phyloP scores from a whole-genome alignment of 2,329 filamentous ascomycete genomes.

The Aspergillus fijiensis region DNA sequence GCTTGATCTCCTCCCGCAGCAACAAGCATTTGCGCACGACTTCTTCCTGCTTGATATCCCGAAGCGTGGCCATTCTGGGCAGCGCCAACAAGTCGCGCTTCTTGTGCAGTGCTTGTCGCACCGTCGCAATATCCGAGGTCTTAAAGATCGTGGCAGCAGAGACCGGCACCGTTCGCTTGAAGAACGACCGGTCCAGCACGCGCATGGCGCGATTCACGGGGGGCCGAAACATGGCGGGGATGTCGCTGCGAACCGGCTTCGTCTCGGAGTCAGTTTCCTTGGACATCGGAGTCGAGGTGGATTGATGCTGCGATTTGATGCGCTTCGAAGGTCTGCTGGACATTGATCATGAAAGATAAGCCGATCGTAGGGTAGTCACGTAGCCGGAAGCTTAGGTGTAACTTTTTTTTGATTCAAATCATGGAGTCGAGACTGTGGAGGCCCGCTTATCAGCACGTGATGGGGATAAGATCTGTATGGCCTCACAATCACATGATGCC shows the following conservation, averaged over 20 bases:
- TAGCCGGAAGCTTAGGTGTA: not conserved
- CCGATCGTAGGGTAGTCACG: not conserved
- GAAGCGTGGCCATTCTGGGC: constrained; percentile 64
- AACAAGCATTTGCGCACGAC: constrained; percentile 39
- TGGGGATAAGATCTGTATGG: constrained; percentile 7
- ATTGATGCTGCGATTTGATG: not conserved
- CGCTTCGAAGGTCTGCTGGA: not conserved
- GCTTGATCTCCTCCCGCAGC: constrained; percentile 38
- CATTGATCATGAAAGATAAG: not conserved
- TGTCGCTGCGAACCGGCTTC: constrained; percentile 26
- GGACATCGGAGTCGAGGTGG: constrained; percentile 6
- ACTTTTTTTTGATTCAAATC: not conserved
- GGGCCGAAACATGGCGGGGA: constrained; percentile 66
- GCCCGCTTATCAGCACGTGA: constrained; percentile 14
- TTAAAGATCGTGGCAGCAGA: constrained; percentile 77
- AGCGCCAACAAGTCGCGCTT: constrained; percentile 65
- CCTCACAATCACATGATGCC: not conserved
- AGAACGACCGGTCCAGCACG: constrained; percentile 78
- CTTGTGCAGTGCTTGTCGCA: constrained; percentile 65
- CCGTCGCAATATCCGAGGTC: constrained; percentile 69
- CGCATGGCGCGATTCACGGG: constrained; percentile 78
- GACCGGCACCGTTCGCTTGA: constrained; percentile 71
- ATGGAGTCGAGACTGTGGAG: not conserved
- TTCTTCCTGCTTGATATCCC: constrained; percentile 53
- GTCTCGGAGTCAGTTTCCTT: constrained; percentile 19